Base-by-base conservation (phyloP, 345 rosid species). In the Noccaea caerulescens region DNA sequence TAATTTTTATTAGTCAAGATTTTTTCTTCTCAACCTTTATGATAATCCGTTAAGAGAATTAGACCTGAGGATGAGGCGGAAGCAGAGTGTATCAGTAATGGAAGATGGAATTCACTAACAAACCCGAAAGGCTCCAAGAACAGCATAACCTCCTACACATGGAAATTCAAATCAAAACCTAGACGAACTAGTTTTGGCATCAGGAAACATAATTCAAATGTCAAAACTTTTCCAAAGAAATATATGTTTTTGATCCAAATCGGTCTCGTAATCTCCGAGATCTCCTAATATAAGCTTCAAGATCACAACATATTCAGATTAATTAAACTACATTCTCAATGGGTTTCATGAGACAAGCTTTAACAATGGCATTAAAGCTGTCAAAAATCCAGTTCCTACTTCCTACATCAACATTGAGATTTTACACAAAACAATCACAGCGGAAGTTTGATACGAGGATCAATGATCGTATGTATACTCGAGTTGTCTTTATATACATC, bases 1-100 rank as follows among this genome's bases (percentile, higher is more conserved):
- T 64, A 88, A 85, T 82, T 77, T 71, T 69, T 8, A 25, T 33
- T 2, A 57, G 62, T 51, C 16, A 60, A 20, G 37, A 30, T 10
- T 45, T 45, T 32, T 23, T 61, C 41, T 30, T 41, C 6, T 45
- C 42, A 27, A 27, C 30, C 20, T 4, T 34, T 45, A 69, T n/a
- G 69, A 10, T 14, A 8, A 54, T 10, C 20, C 8, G 27, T 27
- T 16, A 9, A 1, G 18, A n/a, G 58, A 34, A 14, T 44, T 75
- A 76, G 41, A 80, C 86, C 83, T 82, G 84, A 65, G 78, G 44
- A 67, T 42, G 76, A 73, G 20, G 63, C 56, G 45, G 58, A 42
- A 18, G 38, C 43, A 51, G 55, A 38, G 14, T 58, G 68, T 45
- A 44, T 57, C 43, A 77, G 72, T 32, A 66, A 62, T 20, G 53